phyloP scores from a whole-genome alignment of 129 eudicot species.

The Ambrosia artemisiifolia region DNA sequence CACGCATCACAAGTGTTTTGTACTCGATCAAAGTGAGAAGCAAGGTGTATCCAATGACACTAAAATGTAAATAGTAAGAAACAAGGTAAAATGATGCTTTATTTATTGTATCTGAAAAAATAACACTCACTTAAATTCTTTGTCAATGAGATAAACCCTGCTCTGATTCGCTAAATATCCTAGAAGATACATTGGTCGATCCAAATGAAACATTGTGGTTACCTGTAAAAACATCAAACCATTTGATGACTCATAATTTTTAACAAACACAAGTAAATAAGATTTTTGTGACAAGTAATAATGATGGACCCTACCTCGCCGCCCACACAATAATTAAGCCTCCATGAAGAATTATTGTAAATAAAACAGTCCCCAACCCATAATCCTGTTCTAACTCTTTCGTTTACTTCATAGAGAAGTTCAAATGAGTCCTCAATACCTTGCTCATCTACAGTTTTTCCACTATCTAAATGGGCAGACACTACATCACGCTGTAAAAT shows the following conservation, averaged over 20 bases:
- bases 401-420: slow-evolving; percentile 78
- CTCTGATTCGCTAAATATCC: slow-evolving; percentile 97
- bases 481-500: slow-evolving; percentile 85
- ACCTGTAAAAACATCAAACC: slow-evolving; percentile 49
- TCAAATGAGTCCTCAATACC: slow-evolving; percentile 93
- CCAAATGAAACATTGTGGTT: slow-evolving; percentile 98
- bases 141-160: slow-evolving; percentile 89
- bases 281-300: not conserved
- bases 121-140: slow-evolving; percentile 88
- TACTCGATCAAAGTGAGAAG: slow-evolving; percentile 95
- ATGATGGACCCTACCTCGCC: slow-evolving; percentile 71
- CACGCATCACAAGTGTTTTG: slow-evolving; percentile 99
- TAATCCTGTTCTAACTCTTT: slow-evolving; percentile 90
- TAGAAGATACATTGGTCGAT: slow-evolving; percentile 94
- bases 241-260: not conserved
- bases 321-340: slow-evolving; percentile 97
- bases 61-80: slow-evolving; percentile 27
- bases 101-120: slow-evolving; percentile 2
- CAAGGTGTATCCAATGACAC: slow-evolving; percentile 91
- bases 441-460: slow-evolving; percentile 85
- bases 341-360: slow-evolving; percentile 94
- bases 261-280: not conserved
- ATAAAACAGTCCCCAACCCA: slow-evolving; percentile 99
- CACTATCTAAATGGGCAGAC: slow-evolving; percentile 87
- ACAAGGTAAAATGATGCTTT: slow-evolving; percentile 11